Conservation (phyloP, 768 basidiomycete species). For the Mycena kentingensis region DNA sequence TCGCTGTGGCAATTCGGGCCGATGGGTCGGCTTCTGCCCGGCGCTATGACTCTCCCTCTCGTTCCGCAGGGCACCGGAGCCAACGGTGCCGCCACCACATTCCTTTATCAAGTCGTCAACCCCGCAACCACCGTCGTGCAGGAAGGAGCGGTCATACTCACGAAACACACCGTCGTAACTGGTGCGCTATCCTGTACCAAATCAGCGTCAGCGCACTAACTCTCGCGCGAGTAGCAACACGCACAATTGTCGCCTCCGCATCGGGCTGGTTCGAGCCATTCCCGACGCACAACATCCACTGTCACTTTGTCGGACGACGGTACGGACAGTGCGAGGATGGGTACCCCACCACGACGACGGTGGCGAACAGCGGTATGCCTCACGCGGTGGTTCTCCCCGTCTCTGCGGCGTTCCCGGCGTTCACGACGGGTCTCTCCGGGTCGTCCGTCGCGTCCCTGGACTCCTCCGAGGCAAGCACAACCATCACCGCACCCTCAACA, state of each 20-base stretch:
- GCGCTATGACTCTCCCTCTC: no score
- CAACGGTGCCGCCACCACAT: neutral
- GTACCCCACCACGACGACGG: neutral
- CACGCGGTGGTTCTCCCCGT: no score
- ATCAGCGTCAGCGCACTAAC: no score
- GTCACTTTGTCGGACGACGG: neutral
- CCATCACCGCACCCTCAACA: no score
- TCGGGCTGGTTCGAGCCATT: conserved; percentile 1
- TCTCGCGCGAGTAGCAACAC: neutral
- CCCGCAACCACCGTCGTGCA: neutral
- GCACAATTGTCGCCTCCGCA: conserved; percentile 1
- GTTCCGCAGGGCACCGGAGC: neutral
- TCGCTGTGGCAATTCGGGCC: no score
- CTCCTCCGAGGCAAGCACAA: no score
- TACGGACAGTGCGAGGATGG: neutral
- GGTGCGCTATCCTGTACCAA: no score
- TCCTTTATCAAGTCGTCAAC: conserved; percentile 3
- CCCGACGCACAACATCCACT: neutral
- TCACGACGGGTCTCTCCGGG: no score
- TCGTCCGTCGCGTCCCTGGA: no score
- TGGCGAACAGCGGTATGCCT: neutral
- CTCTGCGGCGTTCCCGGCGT: no score
- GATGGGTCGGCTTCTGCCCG: no score
- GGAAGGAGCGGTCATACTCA: neutral
- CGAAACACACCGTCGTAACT: no score